phyloP scores from a whole-genome alignment of 2,329 filamentous ascomycete genomes.

The Madurella mycetomatis region DNA sequence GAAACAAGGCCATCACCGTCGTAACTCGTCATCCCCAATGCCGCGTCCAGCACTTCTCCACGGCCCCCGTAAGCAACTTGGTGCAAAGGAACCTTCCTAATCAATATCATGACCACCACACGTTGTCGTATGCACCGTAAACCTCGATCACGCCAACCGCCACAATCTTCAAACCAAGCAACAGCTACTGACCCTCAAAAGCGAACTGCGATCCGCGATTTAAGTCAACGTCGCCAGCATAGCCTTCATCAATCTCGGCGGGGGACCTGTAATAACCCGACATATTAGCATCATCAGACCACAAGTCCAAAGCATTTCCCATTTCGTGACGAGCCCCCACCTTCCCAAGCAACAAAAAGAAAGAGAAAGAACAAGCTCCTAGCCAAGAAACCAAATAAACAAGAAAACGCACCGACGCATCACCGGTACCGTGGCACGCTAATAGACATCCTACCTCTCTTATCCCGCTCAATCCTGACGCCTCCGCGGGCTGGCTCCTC shows the following conservation, averaged over 20 bases:
- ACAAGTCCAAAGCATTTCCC: no score
- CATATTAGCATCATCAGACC: conserved; percentile 24
- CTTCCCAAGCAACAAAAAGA: conserved; percentile 19
- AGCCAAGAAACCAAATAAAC: conserved; percentile 10
- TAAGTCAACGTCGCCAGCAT: conserved; percentile 69
- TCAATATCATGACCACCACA: no score
- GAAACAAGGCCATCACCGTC: neutral
- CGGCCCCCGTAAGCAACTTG: no score
- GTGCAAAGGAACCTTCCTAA: no score
- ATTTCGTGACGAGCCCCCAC: no score
- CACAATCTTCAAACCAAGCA: neutral
- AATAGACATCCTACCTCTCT: conserved; percentile 92
- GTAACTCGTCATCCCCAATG: neutral
- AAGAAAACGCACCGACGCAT: conserved; percentile 41
- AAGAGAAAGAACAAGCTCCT: conserved; percentile 18
- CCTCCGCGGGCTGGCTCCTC: conserved; percentile 49
- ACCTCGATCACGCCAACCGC: neutral
- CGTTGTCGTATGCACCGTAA: neutral
- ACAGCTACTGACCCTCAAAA: neutral
- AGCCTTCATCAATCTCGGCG: conserved; percentile 59
- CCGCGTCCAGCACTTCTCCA: no score
- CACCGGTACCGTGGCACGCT: conserved; percentile 68
- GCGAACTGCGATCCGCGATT: neutral
- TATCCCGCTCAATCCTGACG: conserved; percentile 77
- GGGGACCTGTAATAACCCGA: conserved; percentile 48